Conservation (phyloP, 1,284 basidiomycete species). For the Ceratorhiza oryzae-sativae region DNA sequence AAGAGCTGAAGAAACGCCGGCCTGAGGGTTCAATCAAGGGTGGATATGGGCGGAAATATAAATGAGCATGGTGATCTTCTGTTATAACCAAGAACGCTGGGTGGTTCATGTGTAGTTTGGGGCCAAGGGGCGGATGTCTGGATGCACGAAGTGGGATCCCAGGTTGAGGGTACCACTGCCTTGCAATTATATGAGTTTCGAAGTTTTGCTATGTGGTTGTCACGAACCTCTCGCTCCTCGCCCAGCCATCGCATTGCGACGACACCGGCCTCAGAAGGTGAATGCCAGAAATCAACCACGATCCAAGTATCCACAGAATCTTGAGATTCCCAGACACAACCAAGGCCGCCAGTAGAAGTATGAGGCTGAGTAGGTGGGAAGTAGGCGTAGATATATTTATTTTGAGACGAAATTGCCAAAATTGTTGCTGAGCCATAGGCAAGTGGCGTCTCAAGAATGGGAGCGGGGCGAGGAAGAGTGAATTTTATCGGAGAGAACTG, state of each 20-base stretch:
- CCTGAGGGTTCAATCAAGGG: neutral
- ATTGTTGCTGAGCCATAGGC: slow-evolving; percentile 68
- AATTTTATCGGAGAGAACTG: slow-evolving; percentile 51
- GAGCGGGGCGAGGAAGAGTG: slow-evolving; percentile 60
- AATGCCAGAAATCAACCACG: slow-evolving; percentile 64
- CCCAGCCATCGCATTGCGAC: slow-evolving; percentile 69
- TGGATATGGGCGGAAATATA: slow-evolving; percentile 22
- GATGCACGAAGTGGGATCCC: slow-evolving; percentile 32
- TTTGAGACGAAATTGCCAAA: slow-evolving; percentile 64
- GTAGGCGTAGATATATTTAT: slow-evolving; percentile 74
- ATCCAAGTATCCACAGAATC: slow-evolving; percentile 66
- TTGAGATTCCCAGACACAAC: slow-evolving; percentile 70
- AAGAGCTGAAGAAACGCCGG: slow-evolving; percentile 6
- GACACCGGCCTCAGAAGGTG: slow-evolving; percentile 61
- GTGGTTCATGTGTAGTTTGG: slow-evolving; percentile 58
- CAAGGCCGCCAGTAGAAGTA: slow-evolving; percentile 60
- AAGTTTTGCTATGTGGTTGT: neutral
- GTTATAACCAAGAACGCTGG: slow-evolving; percentile 65
- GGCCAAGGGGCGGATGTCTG: slow-evolving; percentile 46
- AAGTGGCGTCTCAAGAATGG: slow-evolving; percentile 55
- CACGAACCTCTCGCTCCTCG: slow-evolving; percentile 63
- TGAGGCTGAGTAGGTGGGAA: slow-evolving; percentile 59
- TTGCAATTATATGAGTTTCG: slow-evolving; percentile 2
- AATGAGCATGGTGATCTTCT: slow-evolving; percentile 54
- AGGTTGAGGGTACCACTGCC: slow-evolving; percentile 30